Percentiles rank a stretch among this genome's conserved stretches.
Evolutionary conservation across 345 rosid species (phyloP).

Genomic region (Eucalyptus curtisii): DNA sequence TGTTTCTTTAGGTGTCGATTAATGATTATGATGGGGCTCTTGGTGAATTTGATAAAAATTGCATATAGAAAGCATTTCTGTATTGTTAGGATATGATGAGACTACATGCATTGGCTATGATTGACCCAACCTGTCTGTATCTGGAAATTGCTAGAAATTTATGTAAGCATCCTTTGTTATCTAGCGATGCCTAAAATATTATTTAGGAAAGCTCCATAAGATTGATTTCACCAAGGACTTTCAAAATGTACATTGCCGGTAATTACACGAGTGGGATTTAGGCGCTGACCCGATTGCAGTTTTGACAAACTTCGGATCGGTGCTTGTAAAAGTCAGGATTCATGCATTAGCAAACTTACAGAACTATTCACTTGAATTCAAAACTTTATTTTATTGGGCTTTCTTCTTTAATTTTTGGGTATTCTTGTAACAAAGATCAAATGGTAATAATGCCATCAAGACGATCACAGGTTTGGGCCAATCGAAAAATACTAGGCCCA

Average conservation of each 20-base stretch:
- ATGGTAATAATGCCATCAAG: background rate
- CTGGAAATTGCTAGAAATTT: background rate
- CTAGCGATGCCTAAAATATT: background rate
- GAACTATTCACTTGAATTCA: background rate
- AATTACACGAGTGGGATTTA: background rate
- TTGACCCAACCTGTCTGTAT: background rate
- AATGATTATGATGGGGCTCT: background rate
- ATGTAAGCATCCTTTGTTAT: background rate
- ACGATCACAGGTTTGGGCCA: background rate
- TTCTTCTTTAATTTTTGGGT: background rate
- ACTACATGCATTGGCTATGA: background rate
- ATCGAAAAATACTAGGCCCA: background rate
- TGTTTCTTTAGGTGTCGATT: background rate
- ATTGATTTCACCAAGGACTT: background rate
- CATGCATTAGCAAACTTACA: background rate
- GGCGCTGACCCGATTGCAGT: background rate
- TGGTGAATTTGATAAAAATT: background rate
- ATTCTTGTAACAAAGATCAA: background rate
- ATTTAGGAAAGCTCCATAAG: background rate
- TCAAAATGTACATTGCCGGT: background rate
- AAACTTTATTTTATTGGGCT: background rate
- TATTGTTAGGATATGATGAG: background rate
- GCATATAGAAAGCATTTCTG: background rate
- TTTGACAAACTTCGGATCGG: background rate
- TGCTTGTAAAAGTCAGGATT: background rate